phyloP scores from a whole-genome alignment of 2,329 filamentous ascomycete species.

The Boeremia lycopersici region DNA sequence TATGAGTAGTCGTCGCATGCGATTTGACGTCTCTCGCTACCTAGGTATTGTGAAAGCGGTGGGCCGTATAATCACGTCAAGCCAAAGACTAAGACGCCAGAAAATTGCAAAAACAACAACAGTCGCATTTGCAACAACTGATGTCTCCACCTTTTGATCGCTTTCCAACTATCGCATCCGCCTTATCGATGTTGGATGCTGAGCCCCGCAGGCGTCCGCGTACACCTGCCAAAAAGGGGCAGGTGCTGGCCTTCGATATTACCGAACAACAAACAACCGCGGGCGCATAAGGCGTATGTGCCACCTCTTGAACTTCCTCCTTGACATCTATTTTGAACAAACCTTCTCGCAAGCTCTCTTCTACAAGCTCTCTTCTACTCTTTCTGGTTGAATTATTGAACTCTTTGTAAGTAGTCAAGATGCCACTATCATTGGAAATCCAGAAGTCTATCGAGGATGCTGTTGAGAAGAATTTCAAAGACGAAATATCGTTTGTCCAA shows the following conservation, averaged over 20 bases:
- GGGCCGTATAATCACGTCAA: no score
- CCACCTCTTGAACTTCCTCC: background rate
- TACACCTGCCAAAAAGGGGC: slow-evolving; percentile 18
- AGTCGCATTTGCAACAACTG: background rate
- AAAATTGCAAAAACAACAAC: no score
- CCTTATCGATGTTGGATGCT: slow-evolving; percentile 3
- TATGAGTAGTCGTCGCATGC: no score
- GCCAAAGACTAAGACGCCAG: no score
- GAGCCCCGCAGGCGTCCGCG: slow-evolving; percentile 12
- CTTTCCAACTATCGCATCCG: no score
- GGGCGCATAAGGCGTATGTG: slow-evolving; percentile 4
- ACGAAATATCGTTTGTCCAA: slow-evolving; percentile 23
- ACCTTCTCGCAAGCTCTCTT: background rate
- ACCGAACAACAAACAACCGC: slow-evolving; percentile 1
- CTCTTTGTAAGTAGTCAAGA: background rate
- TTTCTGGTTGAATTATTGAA: background rate
- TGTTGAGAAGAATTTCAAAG: slow-evolving; percentile 23
- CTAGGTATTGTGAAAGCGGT: no score
- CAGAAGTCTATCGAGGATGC: slow-evolving; percentile 19
- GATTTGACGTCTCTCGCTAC: no score
- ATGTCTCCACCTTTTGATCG: background rate
- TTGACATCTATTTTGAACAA: background rate
- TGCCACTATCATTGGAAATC: slow-evolving; percentile 17
- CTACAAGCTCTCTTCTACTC: background rate
- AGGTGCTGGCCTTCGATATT: slow-evolving; percentile 5